Evolutionary conservation across 306 rosid genomes (phyloP), one percentile per base, ranked within the genome.

Genomic region (Gynostemma pentaphyllum): DNA sequence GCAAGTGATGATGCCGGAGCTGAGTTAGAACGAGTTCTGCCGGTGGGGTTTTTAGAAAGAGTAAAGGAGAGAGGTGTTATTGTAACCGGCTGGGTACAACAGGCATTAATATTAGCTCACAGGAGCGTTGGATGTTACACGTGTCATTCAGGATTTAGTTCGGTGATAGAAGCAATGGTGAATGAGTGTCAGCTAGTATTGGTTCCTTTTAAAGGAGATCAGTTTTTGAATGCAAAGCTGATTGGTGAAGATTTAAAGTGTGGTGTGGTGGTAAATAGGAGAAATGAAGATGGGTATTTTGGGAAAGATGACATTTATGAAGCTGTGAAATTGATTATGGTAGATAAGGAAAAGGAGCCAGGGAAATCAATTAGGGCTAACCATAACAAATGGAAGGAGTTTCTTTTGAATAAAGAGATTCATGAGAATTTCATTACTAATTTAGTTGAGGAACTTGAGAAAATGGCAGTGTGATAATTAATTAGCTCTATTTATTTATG

Each of bases 1-100:
- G 62, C 67, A 0, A 70, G 69, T 1, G 9, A 62, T 0, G 42
- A 26, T 50, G 40, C 72, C 0, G 1, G 62, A 13, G 52, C 16
- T 62, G 81, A 73, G 64, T 63, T 82, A 8, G 59, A 68, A 13
- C 66, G 67, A 46, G 60, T 74, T 14, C 48, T 82, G 2, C 80
- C 82, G 4, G 24, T 28, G 49, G 84, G 80, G 69, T 79, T 68
- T 26, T 1, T 54, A 52, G 84, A 76, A 0, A 79, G 84, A 46
- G 81, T 80, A 47, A 82, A 68, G 26, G 45, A 71, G 0, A 79
- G 72, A 15, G 84, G 80, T 12, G 7, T 54, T 5, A 82, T 79
- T 27, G 74, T 76, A 29, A 44, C 71, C 9, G 87, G 87, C 3
- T 82, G 87, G 87, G 74, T 82, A 13, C 84, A 80, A 22, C 84